Evolutionary conservation across 2,329 filamentous ascomycete species (phyloP).

Genomic region (Capronia americana): DNA sequence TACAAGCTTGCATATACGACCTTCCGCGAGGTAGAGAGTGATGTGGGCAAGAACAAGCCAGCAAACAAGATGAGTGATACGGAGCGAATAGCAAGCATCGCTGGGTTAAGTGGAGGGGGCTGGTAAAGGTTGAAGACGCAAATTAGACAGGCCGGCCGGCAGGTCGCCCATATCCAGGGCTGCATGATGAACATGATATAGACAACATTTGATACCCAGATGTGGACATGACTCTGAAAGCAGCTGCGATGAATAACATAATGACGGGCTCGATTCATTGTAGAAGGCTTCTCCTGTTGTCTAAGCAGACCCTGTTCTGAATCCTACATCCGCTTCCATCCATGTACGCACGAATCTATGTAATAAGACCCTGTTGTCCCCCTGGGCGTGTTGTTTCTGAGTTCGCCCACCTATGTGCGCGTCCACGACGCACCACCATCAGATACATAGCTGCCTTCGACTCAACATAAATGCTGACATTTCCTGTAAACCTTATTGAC

Average conservation of each 20-base stretch:
- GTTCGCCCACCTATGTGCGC: not conserved
- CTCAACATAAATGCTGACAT: too few relatives aligned
- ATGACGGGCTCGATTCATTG: not conserved
- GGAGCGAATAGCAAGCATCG: conserved; percentile 84
- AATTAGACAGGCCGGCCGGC: not conserved
- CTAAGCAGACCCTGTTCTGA: not conserved
- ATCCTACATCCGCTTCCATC: not conserved
- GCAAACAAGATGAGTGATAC: conserved; percentile 65
- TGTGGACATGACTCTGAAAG: not conserved
- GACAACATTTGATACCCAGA: not conserved
- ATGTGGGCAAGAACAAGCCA: conserved; percentile 76
- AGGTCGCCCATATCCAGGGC: not conserved
- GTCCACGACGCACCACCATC: too few relatives aligned
- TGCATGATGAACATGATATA: not conserved
- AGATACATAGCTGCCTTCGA: too few relatives aligned
- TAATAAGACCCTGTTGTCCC: not conserved
- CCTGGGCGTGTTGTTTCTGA: not conserved
- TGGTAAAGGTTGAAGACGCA: conserved; percentile 64
- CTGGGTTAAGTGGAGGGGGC: conserved; percentile 88
- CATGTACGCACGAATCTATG: not conserved
- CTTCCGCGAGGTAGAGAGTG: conserved; percentile 90
- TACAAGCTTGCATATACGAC: conserved; percentile 81
- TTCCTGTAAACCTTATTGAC: too few relatives aligned
- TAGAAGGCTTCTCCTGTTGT: not conserved
- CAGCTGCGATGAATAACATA: not conserved